phyloP scores from a whole-genome alignment of 345 rosid genomes.

The Streptanthus diversifolius region DNA sequence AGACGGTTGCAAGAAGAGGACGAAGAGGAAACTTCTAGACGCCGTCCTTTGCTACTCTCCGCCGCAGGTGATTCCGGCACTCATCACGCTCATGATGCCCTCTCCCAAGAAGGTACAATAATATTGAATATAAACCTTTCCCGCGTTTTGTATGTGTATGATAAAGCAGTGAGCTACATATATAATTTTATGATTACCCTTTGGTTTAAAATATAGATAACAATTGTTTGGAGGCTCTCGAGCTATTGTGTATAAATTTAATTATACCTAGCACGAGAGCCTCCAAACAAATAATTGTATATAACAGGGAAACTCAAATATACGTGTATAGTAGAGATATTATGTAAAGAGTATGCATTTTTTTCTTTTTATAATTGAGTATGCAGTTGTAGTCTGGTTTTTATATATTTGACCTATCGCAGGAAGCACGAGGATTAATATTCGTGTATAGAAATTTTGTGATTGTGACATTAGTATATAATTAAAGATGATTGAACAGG shows the following conservation, averaged over 20 bases:
- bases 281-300: too few species aligned
- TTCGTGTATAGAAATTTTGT: background rate
- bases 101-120: conserved; percentile 80
- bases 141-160: background rate
- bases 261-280: too few species aligned
- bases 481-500: conserved; percentile 50
- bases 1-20: conserved; percentile 48
- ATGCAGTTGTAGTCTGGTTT: conserved; percentile 7
- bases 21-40: conserved; percentile 60
- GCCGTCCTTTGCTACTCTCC: conserved; percentile 37
- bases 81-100: conserved; percentile 59
- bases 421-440: conserved; percentile 22
- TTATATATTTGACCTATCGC: background rate
- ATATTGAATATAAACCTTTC: background rate
- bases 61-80: conserved; percentile 45
- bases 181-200: background rate
- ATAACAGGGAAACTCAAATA: background rate
- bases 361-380: too few species aligned
- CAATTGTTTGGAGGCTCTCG: background rate
- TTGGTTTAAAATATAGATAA: background rate
- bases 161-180: background rate
- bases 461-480: conserved; percentile 1
- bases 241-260: too few species aligned
- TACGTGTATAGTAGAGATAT: background rate
- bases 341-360: background rate